Evolutionary conservation across 2,329 filamentous ascomycete species (phyloP).

Genomic region (Hortaea werneckii): DNA sequence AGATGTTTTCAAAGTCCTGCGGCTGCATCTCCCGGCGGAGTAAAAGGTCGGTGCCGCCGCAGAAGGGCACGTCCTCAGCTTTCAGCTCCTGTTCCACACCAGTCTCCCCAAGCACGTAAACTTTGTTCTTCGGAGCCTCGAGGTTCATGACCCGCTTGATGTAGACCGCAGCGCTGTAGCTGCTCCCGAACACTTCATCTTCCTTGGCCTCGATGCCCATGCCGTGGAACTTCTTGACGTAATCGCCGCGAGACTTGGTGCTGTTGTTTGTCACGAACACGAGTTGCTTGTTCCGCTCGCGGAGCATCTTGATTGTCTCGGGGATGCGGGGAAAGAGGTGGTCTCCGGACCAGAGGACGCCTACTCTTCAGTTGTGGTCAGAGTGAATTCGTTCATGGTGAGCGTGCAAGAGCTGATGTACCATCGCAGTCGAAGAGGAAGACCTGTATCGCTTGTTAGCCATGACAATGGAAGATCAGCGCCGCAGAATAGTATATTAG

Average conservation of each 20-base stretch:
- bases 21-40: conserved; percentile 68
- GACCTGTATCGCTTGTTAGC: conserved; percentile 37
- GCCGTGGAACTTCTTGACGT: conserved; percentile 77
- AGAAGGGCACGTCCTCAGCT: conserved; percentile 65
- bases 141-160: conserved; percentile 85
- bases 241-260: conserved; percentile 87
- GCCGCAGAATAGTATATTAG: conserved; percentile 5
- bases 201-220: conserved; percentile 70
- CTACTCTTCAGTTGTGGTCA: conserved; percentile 41
- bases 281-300: conserved; percentile 76
- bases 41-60: conserved; percentile 76
- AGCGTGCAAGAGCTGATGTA: conserved; percentile 32
- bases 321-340: conserved; percentile 76
- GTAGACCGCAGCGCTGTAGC: conserved; percentile 92
- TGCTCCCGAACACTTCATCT: conserved; percentile 91
- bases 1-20: conserved; percentile 70
- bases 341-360: conserved; percentile 93
- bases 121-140: conserved; percentile 71
- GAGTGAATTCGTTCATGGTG: background rate
- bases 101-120: conserved; percentile 83
- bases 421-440: conserved; percentile 98
- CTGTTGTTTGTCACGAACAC: conserved; percentile 99
- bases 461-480: conserved; percentile 8
- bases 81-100: conserved; percentile 84
- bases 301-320: conserved; percentile 74